These are phyloP conservation scores for Penicillium griseofulvum DNA, from an alignment of 2,329 filamentous ascomycete species.

Conservation along the genomic window DNA sequence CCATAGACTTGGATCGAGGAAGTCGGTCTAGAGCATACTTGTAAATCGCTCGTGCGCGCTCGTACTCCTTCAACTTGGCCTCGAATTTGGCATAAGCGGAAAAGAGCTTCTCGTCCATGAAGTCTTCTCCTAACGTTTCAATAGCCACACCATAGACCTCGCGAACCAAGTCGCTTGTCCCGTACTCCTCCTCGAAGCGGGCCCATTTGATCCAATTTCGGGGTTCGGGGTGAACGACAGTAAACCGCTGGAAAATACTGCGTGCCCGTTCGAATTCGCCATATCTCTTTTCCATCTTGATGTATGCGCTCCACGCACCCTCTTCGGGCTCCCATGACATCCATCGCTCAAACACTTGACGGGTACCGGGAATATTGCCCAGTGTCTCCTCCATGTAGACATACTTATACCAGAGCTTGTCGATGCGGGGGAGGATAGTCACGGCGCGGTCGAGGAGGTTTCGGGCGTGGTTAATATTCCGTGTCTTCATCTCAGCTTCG, in stretches of 20 bases:
- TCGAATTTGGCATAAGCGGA: conserved; percentile 95
- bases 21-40: conserved; percentile 93
- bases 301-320: conserved; percentile 91
- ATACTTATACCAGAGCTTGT: conserved; percentile 99
- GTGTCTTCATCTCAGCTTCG: conserved; percentile 90
- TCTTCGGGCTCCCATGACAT: conserved; percentile 98
- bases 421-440: conserved; percentile 81
- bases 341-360: conserved; percentile 96
- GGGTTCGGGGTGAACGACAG: conserved; percentile 87
- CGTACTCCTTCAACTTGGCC: conserved; percentile 90
- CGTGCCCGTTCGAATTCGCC: conserved; percentile 87
- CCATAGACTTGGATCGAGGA: conserved; percentile 78
- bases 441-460: conserved; percentile 95
- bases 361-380: conserved; percentile 85
- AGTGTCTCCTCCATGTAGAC: conserved; percentile 98
- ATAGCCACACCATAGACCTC: conserved; percentile 89
- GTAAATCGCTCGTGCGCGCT: conserved; percentile 90
- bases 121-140: conserved; percentile 87
- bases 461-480: conserved; percentile 94
- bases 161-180: conserved; percentile 84
- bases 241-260: conserved; percentile 85
- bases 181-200: conserved; percentile 92
- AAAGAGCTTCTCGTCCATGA: conserved; percentile 94
- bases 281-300: conserved; percentile 95
- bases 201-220: conserved; percentile 99